Percentiles rank a stretch among this genome's conserved stretches.
These are phyloP conservation scores for Noccaea caerulescens DNA, from an alignment of 345 rosid genomes.

Conservation along the genomic window DNA sequence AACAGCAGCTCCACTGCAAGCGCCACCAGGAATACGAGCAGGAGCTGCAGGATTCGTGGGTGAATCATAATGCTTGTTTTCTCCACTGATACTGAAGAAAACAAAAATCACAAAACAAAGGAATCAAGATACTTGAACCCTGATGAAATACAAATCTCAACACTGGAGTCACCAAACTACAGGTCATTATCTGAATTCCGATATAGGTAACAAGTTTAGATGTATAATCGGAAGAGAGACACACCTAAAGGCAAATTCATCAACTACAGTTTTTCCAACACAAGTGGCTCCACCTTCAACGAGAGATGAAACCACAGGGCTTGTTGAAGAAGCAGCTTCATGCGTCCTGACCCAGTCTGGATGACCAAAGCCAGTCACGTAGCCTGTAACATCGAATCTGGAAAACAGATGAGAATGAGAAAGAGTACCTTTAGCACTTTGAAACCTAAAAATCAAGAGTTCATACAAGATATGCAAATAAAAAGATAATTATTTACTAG, in stretches of 20 bases:
- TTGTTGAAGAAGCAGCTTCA: conserved; percentile 63
- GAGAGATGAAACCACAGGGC: conserved; percentile 67
- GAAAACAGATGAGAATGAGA: conserved; percentile 23
- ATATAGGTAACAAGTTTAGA: not conserved
- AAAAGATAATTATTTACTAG: conserved; percentile 4
- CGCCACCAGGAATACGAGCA: conserved; percentile 81
- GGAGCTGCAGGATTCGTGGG: conserved; percentile 90
- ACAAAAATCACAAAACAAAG: conserved; percentile 25
- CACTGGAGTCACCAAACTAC: conserved; percentile 2
- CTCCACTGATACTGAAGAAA: conserved; percentile 78
- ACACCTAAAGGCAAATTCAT: conserved; percentile 83
- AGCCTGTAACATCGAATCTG: conserved; percentile 89
- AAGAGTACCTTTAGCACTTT: conserved; percentile 1
- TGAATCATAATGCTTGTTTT: conserved; percentile 76
- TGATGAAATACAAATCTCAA: not conserved
- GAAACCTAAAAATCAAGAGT: not conserved
- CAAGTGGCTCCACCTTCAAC: conserved; percentile 97
- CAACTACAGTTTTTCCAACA: conserved; percentile 86
- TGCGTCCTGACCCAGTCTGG: conserved; percentile 91
- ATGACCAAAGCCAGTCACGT: conserved; percentile 91
- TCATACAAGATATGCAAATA: not conserved
- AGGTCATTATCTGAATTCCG: not conserved
- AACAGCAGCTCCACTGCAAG: conserved; percentile 94
- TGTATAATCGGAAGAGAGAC: conserved; percentile 17
- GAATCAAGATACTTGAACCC: conserved; percentile 3